Evolutionary conservation across 2,329 filamentous ascomycete species (phyloP).

Genomic region (Davidsoniella eucalypti): DNA sequence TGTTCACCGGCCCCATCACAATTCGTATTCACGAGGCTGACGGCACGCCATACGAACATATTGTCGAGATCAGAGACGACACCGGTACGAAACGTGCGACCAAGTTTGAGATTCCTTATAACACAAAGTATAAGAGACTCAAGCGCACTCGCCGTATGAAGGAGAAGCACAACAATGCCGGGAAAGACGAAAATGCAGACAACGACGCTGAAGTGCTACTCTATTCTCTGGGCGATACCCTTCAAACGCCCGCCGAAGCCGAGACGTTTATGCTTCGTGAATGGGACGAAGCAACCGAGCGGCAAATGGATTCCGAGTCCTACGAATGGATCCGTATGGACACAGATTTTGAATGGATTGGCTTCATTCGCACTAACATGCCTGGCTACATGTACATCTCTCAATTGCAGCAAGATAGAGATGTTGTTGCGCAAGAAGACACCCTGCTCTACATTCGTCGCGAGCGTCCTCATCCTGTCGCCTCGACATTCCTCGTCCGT

Average conservation of each 20-base stretch:
- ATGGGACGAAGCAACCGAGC: slow-evolving; percentile 78
- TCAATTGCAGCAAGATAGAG: slow-evolving; percentile 89
- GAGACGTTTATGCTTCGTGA: slow-evolving; percentile 72
- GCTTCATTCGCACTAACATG: slow-evolving; percentile 64
- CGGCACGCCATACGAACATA: slow-evolving; percentile 94
- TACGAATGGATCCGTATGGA: slow-evolving; percentile 99
- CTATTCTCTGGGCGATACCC: slow-evolving; percentile 86
- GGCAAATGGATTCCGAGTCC: slow-evolving; percentile 84
- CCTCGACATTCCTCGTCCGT: slow-evolving; percentile 75
- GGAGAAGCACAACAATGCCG: slow-evolving; percentile 40
- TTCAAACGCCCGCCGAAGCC: slow-evolving; percentile 68
- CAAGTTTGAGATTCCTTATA: slow-evolving; percentile 92
- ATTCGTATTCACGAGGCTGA: slow-evolving; percentile 96
- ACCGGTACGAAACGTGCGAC: slow-evolving; percentile 44
- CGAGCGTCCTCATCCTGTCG: slow-evolving; percentile 57
- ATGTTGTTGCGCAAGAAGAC: slow-evolving; percentile 75
- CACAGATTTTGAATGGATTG: slow-evolving; percentile 96
- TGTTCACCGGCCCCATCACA: slow-evolving; percentile 93
- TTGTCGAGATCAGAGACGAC: slow-evolving; percentile 83
- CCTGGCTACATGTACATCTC: slow-evolving; percentile 96
- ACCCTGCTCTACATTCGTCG: slow-evolving; percentile 58
- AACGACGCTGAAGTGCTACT: slow-evolving; percentile 40
- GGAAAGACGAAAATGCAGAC: slow-evolving; percentile 17
- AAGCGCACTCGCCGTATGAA: slow-evolving; percentile 76
- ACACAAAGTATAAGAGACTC: slow-evolving; percentile 95